Conservation (phyloP, 1,284 basidiomycete genomes). For the Volvariella surrecta region DNA sequence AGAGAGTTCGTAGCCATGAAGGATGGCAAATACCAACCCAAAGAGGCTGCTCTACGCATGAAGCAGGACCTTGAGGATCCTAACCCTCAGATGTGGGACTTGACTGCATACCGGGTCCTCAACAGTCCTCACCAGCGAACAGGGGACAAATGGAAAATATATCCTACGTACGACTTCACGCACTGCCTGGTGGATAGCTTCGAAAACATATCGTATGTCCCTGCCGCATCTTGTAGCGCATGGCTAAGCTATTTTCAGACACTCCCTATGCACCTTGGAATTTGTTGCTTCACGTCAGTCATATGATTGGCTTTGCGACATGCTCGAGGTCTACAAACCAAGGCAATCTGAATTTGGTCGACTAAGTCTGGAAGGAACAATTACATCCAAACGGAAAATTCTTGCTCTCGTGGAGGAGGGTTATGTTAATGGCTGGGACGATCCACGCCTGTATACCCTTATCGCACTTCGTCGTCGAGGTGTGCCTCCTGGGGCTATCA, state of each 20-base stretch:
- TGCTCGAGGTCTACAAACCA: conserved; percentile 95
- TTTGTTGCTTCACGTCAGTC: conserved; percentile 96
- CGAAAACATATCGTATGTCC: conserved; percentile 93
- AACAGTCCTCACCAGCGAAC: conserved; percentile 92
- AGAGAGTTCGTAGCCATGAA: conserved; percentile 91
- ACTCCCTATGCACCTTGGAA: conserved; percentile 96
- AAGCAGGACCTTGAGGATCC: conserved; percentile 92
- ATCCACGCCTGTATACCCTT: conserved; percentile 96
- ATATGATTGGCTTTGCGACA: conserved; percentile 99
- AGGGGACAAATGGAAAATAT: conserved; percentile 87
- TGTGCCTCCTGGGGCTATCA: conserved; percentile 91
- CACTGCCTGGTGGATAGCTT: conserved; percentile 99
- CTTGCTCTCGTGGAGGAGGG: conserved; percentile 80
- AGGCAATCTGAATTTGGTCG: conserved; percentile 97
- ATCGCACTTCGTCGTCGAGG: conserved; percentile 93
- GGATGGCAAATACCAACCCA: conserved; percentile 83
- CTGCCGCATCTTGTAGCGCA: not conserved
- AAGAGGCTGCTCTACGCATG: conserved; percentile 92
- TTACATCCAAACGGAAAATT: conserved; percentile 98
- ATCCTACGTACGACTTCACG: conserved; percentile 98
- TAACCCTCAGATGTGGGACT: conserved; percentile 99
- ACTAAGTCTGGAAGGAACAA: conserved; percentile 88
- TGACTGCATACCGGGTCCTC: conserved; percentile 94
- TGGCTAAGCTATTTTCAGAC: conserved; percentile 36
- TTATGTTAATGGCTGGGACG: conserved; percentile 92